Percentiles rank a stretch among this genome's conserved stretches.
phyloP scores from a whole-genome alignment of 225 moss, liverwort and hornwort species.

The Climacium dendroides region DNA sequence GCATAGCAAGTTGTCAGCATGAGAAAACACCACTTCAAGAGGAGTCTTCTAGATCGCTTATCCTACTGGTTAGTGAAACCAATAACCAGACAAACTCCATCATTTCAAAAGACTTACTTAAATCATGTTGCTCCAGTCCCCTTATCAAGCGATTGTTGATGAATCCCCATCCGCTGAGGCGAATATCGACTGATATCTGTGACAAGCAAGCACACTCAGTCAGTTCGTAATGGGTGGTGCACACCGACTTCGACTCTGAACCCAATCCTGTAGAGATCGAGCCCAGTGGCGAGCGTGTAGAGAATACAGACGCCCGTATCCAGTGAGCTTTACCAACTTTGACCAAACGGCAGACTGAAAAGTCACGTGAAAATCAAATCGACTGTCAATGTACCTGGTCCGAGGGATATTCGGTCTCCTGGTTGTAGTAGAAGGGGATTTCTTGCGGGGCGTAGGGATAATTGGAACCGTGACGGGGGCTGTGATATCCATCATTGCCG shows the following conservation, averaged over 20 bases:
- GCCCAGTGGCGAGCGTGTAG: background rate
- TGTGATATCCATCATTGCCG: background rate
- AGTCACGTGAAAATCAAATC: too few relatives aligned
- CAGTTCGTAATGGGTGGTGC: too few relatives aligned
- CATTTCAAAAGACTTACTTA: background rate
- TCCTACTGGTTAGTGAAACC: background rate
- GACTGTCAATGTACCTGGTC: background rate
- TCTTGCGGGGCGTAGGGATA: background rate
- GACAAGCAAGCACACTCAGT: background rate
- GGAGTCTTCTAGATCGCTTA: background rate
- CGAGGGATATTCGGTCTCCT: background rate
- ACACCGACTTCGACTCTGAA: background rate
- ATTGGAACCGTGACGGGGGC: background rate
- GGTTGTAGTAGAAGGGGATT: background rate
- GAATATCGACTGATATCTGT: background rate
- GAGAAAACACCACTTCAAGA: background rate
- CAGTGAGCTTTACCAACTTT: background rate
- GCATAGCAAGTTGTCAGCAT: background rate
- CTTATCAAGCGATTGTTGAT: background rate
- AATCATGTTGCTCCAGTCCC: rapidly evolving
- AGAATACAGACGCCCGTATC: background rate
- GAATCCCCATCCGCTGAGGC: background rate
- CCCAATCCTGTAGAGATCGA: background rate
- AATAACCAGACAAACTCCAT: background rate
- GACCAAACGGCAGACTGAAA: background rate